A percentile compares a stretch with the other conserved stretches of the same genome.
Conservation (phyloP, 2,329 filamentous ascomycete genomes). For the Elsinoe australis region DNA sequence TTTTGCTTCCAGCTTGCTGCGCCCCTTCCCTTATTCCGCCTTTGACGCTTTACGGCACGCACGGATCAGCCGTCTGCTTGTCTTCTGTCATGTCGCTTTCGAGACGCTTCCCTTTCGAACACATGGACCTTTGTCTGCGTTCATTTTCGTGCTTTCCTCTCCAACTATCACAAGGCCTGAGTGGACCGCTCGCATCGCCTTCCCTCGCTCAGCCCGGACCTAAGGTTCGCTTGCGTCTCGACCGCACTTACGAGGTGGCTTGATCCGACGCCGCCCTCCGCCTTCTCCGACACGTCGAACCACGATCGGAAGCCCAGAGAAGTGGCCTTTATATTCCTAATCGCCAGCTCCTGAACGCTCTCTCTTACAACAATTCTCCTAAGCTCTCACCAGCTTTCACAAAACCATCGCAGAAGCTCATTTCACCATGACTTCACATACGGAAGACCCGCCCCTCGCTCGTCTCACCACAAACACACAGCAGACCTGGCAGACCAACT, state of each 20-base stretch:
- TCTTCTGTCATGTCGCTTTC: constrained; percentile 3
- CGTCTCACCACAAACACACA: constrained; percentile 16
- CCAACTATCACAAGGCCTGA: background rate
- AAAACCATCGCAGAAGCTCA: background rate
- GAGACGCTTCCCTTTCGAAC: constrained; percentile 7
- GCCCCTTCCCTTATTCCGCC: constrained; percentile 2
- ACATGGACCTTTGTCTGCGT: background rate
- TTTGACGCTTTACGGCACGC: background rate
- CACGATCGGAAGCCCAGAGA: no score
- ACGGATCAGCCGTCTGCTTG: background rate
- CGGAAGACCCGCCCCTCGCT: background rate
- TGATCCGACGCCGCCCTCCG: background rate
- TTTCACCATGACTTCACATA: background rate
- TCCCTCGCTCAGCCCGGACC: background rate
- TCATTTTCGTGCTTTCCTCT: background rate
- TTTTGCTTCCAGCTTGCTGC: no score
- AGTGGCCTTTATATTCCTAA: background rate
- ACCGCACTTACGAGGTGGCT: background rate
- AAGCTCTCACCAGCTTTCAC: no score
- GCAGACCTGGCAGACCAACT: constrained; percentile 38
- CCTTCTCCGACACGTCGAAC: constrained; percentile 3
- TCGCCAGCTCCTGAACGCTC: background rate
- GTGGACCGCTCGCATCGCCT: background rate
- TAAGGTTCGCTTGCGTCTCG: constrained; percentile 2
- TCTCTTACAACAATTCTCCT: background rate